Evolutionary conservation across 345 rosid species (phyloP).

Genomic region (Heritiera littoralis): DNA sequence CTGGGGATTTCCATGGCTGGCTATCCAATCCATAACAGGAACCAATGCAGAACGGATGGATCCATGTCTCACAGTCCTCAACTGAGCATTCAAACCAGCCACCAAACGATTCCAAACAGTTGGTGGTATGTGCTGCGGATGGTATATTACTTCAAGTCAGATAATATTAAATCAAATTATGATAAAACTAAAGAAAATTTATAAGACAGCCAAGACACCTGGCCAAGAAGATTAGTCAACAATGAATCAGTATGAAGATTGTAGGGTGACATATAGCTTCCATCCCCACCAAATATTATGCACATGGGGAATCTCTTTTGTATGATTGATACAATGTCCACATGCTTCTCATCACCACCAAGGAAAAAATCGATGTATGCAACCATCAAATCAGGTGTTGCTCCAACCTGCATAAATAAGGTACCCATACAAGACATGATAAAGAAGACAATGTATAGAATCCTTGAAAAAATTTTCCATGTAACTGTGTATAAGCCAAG

Average conservation of each 20-base stretch:
- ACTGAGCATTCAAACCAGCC: slow-evolving; percentile 92
- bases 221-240: slow-evolving; percentile 89
- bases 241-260: slow-evolving; percentile 75
- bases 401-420: slow-evolving; percentile 75
- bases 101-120: slow-evolving; percentile 94
- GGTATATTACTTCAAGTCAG: slow-evolving; percentile 14
- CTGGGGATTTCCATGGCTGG: slow-evolving; percentile 88
- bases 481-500: neutral
- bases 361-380: slow-evolving; percentile 92
- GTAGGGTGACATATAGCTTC: slow-evolving; percentile 98
- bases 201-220: slow-evolving; percentile 50
- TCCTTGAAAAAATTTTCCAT: neutral
- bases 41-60: slow-evolving; percentile 73
- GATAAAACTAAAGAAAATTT: neutral
- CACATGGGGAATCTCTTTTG: slow-evolving; percentile 96
- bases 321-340: slow-evolving; percentile 85
- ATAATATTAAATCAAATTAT: slow-evolving; percentile 14
- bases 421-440: slow-evolving; percentile 11
- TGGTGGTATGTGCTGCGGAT: slow-evolving; percentile 77
- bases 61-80: slow-evolving; percentile 92
- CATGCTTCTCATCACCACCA: slow-evolving; percentile 97
- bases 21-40: slow-evolving; percentile 84
- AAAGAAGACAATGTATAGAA: neutral
- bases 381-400: slow-evolving; percentile 93
- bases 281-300: slow-evolving; percentile 92